These are phyloP conservation scores for Calendula officinalis DNA, from an alignment of 129 eudicot species.

Conservation along the genomic window DNA sequence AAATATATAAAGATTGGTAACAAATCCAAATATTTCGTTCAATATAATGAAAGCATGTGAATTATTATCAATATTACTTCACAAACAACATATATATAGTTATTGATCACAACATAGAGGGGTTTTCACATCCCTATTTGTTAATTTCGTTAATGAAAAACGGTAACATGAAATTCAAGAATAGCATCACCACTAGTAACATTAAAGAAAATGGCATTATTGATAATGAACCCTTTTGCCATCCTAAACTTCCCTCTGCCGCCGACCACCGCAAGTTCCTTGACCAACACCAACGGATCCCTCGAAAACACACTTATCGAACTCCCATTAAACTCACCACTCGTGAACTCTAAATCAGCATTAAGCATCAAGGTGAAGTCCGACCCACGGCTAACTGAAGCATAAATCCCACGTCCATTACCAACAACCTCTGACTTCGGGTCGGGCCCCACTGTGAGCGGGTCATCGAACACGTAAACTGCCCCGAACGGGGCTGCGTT, in stretches of 20 bases:
- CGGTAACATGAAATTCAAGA: constrained; percentile 36
- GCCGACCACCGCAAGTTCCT: constrained; percentile 58
- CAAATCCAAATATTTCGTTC: no score
- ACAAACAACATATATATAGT: no score
- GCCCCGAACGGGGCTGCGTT: constrained; percentile 28
- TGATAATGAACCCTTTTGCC: constrained; percentile 40
- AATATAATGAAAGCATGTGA: no score
- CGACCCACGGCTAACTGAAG: constrained; percentile 37
- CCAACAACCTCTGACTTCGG: constrained; percentile 37
- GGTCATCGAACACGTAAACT: constrained; percentile 36
- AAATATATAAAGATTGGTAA: no score
- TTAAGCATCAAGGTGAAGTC: constrained; percentile 32
- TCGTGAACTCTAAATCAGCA: constrained; percentile 48
- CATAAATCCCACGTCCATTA: constrained; percentile 42
- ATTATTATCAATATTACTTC: no score
- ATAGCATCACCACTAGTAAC: constrained; percentile 30
- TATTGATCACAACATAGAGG: no score
- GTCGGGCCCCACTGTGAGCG: constrained; percentile 33
- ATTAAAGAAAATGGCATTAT: constrained; percentile 23
- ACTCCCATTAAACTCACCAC: constrained; percentile 51
- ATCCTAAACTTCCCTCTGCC: constrained; percentile 50
- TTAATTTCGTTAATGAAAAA: constrained; percentile 20
- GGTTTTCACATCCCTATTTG: no score
- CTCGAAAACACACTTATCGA: constrained; percentile 45
- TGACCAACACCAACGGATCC: constrained; percentile 38